Base-by-base conservation (phyloP, 805 yeast genomes). In the Vanderwaltozyma verrucispora region DNA sequence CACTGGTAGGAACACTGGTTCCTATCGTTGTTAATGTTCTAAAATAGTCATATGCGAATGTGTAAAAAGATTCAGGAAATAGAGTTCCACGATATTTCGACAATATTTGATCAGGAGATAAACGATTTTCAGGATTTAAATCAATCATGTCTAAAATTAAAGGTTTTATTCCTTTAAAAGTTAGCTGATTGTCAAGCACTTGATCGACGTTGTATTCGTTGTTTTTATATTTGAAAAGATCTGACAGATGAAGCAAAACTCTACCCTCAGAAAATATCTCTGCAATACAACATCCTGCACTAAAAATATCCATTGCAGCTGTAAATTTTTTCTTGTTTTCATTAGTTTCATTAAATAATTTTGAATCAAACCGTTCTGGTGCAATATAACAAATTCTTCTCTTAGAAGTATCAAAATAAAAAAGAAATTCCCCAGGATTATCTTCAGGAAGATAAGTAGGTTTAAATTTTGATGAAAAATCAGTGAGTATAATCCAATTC, bases 351-450 rank as follows among this genome's bases (percentile, higher is more conserved):
- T 46, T 44, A 26, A 40, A 40, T 23, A 52, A 48, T 23, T 40
- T 43, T 6, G 50, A 48, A 43, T 51, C 58, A 50, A 92, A 89
- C 46, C 98, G 65, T 55, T 92, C 98, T 0, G 98, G 98, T 0
- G 98, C 97, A 30, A 92, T 59, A 57, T 89, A 89, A 59, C 98
- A 92, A 2, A 76, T 72, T 49, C 95, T 69, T 45, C 96, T 68
- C 53, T 76, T 84, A 2, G 94, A 82, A 3, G 89, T 84, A 60
- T 92, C 97, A 54, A 88, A 92, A 59, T 80, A 92, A 53, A 89
- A 92, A 1, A 92, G 77, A 50, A 83, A 92, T 44, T 82, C 89
- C 11, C 88, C 82, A 0, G 97, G 96, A 51, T 92, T 89, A 47
- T 87, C 92, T 45, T 84, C 95, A 0, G 97, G 96, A 24, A 92